Evolutionary conservation across 495 filamentous ascomycete genomes (phyloP), one percentile per base, ranked within the genome.

Genomic region (Penicillium paradoxum): DNA sequence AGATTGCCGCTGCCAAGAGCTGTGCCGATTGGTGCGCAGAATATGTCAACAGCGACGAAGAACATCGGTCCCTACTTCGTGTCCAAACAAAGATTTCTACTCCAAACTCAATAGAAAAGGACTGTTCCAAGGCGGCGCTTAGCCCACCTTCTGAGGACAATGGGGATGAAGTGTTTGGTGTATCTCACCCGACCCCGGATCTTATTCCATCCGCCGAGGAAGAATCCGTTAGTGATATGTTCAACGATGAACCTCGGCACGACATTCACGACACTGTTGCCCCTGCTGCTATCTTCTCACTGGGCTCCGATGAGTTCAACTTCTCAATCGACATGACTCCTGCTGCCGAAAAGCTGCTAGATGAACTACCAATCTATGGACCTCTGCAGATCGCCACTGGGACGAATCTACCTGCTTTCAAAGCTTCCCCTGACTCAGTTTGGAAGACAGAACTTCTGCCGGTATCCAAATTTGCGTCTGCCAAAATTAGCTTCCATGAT

Each of bases 371-470:
- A 9, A 68, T 90, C 33, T 93, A 90, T 59, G 76, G 84, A 13
- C 83, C 89, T 3, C 79, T 88, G 6, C 72, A 82, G 4, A 70
- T 77, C 49, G 66, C 79, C 13, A 80, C 82, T 2, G 77, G 81
- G 34, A 73, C 73, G 9, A 77, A 83, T 39, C 56, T 80, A n/a
- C 75, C 71, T 0, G 70, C 63, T 1, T 79, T 81, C 21, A 79
- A 84, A 44, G 70, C 80, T 45, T 76, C 79, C 33, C 82, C 83
- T 0, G 88, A 91, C 62, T 74, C 80, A n/a, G 72, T 68, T 6
- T 91, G 88, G 88, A 86, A 81, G 62, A 82, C 82, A 14, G 81
- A 86, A 4, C 80, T 91, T 41, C 71, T 96, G n/a, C 89, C 89
- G 0, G 78, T 96, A 3, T 95, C 85, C 45, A 97, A 90, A 60